Conservation (phyloP, 768 basidiomycete genomes). For the Candolleomyces efflorescens region DNA sequence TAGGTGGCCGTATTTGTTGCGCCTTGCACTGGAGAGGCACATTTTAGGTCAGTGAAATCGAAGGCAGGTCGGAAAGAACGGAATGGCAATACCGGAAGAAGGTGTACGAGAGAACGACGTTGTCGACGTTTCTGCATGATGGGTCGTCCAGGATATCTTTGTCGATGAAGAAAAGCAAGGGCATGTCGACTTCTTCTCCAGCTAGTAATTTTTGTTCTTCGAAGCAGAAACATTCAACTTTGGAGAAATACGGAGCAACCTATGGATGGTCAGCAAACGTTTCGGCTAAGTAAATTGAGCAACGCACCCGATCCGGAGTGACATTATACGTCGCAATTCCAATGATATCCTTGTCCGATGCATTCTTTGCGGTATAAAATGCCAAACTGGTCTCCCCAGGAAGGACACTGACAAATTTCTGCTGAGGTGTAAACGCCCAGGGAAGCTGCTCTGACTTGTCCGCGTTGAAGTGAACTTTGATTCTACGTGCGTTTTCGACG, state of each 20-base stretch:
- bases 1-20: slow-evolving; percentile 80
- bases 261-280: slow-evolving; percentile 24
- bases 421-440: slow-evolving; percentile 91
- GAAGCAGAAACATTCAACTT: slow-evolving; percentile 99
- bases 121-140: slow-evolving; percentile 77
- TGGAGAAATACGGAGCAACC: slow-evolving; percentile 98
- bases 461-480: slow-evolving; percentile 96
- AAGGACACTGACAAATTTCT: slow-evolving; percentile 83
- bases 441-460: slow-evolving; percentile 86
- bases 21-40: slow-evolving; percentile 58
- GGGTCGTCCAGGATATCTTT: slow-evolving; percentile 95
- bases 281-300: background rate
- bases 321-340: slow-evolving; percentile 99
- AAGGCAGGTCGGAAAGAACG: background rate
- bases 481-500: slow-evolving; percentile 60
- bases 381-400: slow-evolving; percentile 96
- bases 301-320: slow-evolving; percentile 88
- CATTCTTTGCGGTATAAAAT: slow-evolving; percentile 93
- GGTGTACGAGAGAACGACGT: slow-evolving; percentile 93
- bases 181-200: slow-evolving; percentile 97
- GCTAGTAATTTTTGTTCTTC: slow-evolving; percentile 96
- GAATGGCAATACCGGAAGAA: slow-evolving; percentile 78
- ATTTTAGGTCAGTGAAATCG: background rate
- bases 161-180: slow-evolving; percentile 98
- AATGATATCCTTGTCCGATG: slow-evolving; percentile 81